Evolutionary conservation across 73 alveolate species (phyloP), one percentile per base, ranked within the genome.

Genomic region (Paramecium octaurelia): DNA sequence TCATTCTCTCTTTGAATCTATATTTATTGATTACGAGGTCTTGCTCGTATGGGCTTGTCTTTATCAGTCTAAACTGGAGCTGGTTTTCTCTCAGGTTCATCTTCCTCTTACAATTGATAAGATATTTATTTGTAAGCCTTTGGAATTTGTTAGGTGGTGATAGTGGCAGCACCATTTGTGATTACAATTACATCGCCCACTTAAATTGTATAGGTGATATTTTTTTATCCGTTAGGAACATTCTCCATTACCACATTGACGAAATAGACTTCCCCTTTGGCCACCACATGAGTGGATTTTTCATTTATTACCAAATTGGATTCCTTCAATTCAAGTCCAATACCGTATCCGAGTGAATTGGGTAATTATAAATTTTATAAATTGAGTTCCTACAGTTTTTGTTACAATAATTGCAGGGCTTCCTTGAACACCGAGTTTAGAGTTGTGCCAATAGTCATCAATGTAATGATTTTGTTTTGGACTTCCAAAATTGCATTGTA

Each of bases 401-500:
- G 90, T 27, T 88, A 84, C 23, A 92, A 86, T 42, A 75, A 86
- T 6, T 57, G 44, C 21, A 20, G 68, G 16, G 92, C 92, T 16
- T 88, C 94, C 12, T 77, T 71, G 57, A 93, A 93, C 18, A 93
- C 96, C 2, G 68, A 31, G 44, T 69, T 83, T 18, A 95, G 71
- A 31, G 76, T 16, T n/a, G 29, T 23, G 8, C 94, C 94, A 71
- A 60, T 95, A 75, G 94, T 89, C 50, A 98, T 60, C 29, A 86
- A 43, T 40, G 71, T 84, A 12, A 94, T 83, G 10, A 94, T 42
- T 76, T 88, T 89, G 60, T 93, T 97, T 68, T 95, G 85, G 3
- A 96, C 95, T 16, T 97, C 99, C 16, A 92, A 70, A 58, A 97
- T 93, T 16, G 94, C 73, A 92, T 88, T 68, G 92, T 98, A 98